phyloP scores from a whole-genome alignment of 2,329 filamentous ascomycete genomes.

The Malbranchea cinnamomea region DNA sequence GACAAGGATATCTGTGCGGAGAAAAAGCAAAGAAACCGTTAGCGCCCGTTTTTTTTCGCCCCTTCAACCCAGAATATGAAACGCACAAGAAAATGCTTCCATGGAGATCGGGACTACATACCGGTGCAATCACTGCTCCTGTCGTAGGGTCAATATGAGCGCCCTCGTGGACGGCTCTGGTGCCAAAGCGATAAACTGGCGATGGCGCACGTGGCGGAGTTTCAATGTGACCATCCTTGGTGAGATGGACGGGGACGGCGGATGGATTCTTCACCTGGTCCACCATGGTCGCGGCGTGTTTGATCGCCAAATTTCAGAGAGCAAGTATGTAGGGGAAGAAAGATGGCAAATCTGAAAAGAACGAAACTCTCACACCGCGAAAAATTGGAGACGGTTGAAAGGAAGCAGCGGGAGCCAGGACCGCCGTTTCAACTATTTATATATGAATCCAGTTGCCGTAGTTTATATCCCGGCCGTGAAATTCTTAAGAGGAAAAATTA shows the following conservation, averaged over 20 bases:
- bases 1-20: conserved; percentile 64
- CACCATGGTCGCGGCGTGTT: too few relatives aligned
- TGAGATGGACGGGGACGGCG: conserved; percentile 5
- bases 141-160: conserved; percentile 79
- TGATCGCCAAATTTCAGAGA: too few relatives aligned
- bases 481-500: too few relatives aligned
- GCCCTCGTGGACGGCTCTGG: conserved; percentile 86
- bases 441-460: too few relatives aligned
- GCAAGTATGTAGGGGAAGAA: too few relatives aligned
- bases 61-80: neutral
- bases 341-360: too few relatives aligned
- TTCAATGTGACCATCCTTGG: conserved; percentile 42
- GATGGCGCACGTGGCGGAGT: conserved; percentile 61
- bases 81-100: neutral
- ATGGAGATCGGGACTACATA: conserved; percentile 18
- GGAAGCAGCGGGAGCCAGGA: too few relatives aligned
- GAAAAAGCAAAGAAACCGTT: neutral
- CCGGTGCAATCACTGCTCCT: conserved; percentile 84
- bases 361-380: too few relatives aligned
- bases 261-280: too few relatives aligned
- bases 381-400: too few relatives aligned
- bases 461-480: too few relatives aligned
- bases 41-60: neutral
- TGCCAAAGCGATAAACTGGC: conserved; percentile 71
- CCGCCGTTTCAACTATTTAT: too few relatives aligned